Conservation (phyloP, 345 rosid genomes). For the Raphanus raphanistrum region DNA sequence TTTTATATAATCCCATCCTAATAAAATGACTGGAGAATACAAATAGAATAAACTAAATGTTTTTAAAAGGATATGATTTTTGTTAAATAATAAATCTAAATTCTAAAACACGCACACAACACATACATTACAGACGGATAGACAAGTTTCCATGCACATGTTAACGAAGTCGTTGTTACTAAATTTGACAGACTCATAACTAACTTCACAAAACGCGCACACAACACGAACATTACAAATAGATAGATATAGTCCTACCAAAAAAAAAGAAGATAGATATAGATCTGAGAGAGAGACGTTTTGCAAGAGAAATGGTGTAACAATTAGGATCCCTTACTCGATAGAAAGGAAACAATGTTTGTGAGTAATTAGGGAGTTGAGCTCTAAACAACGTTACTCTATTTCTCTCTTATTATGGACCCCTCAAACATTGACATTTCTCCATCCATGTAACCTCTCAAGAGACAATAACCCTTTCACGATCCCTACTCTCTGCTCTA, state of each 20-base stretch:
- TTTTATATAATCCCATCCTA: background rate
- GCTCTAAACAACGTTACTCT: slow-evolving; percentile 23
- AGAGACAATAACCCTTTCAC: slow-evolving; percentile 29
- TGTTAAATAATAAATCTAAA: background rate
- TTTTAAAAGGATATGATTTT: background rate
- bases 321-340: slow-evolving; percentile 36
- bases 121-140: background rate
- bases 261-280: background rate
- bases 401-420: slow-evolving; percentile 31
- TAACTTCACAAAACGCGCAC: slow-evolving; percentile 25
- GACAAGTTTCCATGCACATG: slow-evolving; percentile 28
- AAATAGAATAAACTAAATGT: background rate
- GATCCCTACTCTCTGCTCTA: slow-evolving; percentile 31
- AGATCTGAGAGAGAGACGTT: slow-evolving; percentile 35
- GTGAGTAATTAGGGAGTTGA: slow-evolving; percentile 30
- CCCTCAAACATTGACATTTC: slow-evolving; percentile 36
- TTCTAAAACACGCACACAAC: background rate
- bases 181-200: slow-evolving; percentile 22
- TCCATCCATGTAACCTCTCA: slow-evolving; percentile 32
- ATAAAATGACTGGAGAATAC: background rate
- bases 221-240: slow-evolving; percentile 35
- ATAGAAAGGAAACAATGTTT: slow-evolving; percentile 22
- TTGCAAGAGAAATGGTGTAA: slow-evolving; percentile 31
- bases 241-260: background rate
- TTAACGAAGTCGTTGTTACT: slow-evolving; percentile 17